Evolutionary conservation across 768 basidiomycete species (phyloP), one percentile per base, ranked within the genome.

Genomic region (Suillus clintonianus): DNA sequence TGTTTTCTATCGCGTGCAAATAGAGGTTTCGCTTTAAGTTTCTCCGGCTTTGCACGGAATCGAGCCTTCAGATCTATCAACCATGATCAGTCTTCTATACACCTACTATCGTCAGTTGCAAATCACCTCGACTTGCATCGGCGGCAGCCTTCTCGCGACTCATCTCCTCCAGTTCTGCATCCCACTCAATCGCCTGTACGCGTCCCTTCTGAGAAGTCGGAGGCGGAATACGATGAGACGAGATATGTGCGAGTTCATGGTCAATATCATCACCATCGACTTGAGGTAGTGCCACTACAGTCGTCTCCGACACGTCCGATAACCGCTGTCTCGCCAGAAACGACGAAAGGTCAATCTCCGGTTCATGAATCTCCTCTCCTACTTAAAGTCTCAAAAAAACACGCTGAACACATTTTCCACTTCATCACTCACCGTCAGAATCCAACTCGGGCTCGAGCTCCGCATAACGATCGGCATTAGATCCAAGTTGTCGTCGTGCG

Each of bases 401-500:
- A 39, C 24, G 32, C 42, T 5, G 19, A 53, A 56, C 43, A 9
- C 24, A 45, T 10, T 58, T 41, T 37, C 13, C 22, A 22, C n/a
- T 39, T 8, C 36, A 13, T n/a, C 22, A 68, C 80, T 24, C 68
- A 89, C 91, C 90, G 73, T 92, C 89, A 3, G 88, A 87, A 69
- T 84, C 87, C 32, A 91, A 77, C 67, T 89, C 86, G 3, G 86
- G 86, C 63, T 86, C 88, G 27, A 84, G 83, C 74, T 92, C 91
- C 19, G 71, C 81, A 70, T 94, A 94, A 59, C 91, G 81, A 79
- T 92, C 90, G 0, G 80, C 87, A 71, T 94, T 94, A 7, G 88
- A 82, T 4, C 81, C 86, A 19, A 94, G 78, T 58, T 85, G 77
- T 43, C 92, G 80, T 62, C 81, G 80, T 32, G n/a, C n/a, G n/a